Base-by-base conservation (phyloP, 176 grass and related monocot species). In the Triticum dicoccoides region DNA sequence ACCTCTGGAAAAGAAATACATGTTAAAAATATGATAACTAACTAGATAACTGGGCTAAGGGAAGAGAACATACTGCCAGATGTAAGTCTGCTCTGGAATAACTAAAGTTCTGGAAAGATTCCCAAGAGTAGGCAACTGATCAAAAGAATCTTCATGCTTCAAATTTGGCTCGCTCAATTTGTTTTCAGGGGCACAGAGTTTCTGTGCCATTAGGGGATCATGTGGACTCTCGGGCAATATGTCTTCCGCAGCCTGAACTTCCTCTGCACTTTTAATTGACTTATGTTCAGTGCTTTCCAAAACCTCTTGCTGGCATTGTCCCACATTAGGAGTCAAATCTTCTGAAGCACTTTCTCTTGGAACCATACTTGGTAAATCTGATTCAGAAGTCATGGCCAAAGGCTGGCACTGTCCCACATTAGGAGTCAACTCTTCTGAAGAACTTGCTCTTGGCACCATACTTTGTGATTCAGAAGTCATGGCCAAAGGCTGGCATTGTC, bases 61-160 rank as follows among this genome's bases (percentile, higher is more conserved):
- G 25, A 30, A 93, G 85, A 83, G 33, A 67, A 88, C 96, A 92
- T 98, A 99, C 97, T 93, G 94, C 97, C 97, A 99, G 76, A 94
- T 89, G 79, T 91, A 97, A 72, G 92, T 87, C 74, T 93, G 89
- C 54, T 97, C 90, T 82, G 97, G 97, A 88, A 94, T 89, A 83
- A 69, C 89, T 69, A 83, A 72, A 86, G 87, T 81, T 87, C 77
- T 83, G 34, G 82, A 87, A 80, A 69, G 77, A 87, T 69, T 92
- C 54, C 37, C 52, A 83, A 79, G 58, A 83, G 81, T 61, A 87
- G 82, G 85, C 78, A 86, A 81, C 80, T 85, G 80, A 90, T 92
- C 91, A 67, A 65, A 33, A 58, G 82, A 89, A 85, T 51, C 64
- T 90, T 89, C 77, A 41, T 71, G 45, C 72, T 87, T 83, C 73